Evolutionary conservation across 257 asterid species (phyloP).

Genomic region (Solanum commersonii): DNA sequence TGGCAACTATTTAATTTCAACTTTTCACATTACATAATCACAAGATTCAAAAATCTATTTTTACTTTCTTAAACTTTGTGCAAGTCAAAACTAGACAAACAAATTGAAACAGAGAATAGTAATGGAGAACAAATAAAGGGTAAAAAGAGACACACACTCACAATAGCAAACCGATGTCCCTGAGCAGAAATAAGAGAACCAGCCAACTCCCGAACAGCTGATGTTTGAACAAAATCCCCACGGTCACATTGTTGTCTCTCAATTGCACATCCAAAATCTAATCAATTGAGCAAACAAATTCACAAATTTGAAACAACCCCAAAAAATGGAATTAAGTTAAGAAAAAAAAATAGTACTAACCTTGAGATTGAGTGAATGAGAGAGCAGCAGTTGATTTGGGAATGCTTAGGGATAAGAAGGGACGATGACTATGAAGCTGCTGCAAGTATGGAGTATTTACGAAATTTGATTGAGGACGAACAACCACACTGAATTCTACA

Average conservation of each 20-base stretch:
- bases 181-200: slow-evolving; percentile 57
- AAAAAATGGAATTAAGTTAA: neutral
- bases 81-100: neutral
- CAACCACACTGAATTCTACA: neutral
- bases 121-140: neutral
- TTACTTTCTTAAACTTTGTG: rapidly evolving
- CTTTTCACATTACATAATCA: too few species aligned
- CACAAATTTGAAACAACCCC: neutral
- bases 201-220: slow-evolving; percentile 58
- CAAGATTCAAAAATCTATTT: neutral
- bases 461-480: neutral
- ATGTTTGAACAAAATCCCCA: slow-evolving; percentile 21
- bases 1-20: neutral
- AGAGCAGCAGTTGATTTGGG: neutral
- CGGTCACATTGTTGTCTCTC: slow-evolving; percentile 9
- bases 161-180: slow-evolving; percentile 76
- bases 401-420: neutral
- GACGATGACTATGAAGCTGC: neutral
- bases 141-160: slow-evolving; percentile 14
- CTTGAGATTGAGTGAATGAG: slow-evolving; percentile 4
- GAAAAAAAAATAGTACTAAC: neutral
- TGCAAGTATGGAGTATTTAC: neutral
- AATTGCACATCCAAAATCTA: slow-evolving; percentile 26
- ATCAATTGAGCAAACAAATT: neutral
- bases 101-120: neutral